A percentile compares a stretch with the other conserved stretches of the same genome.
Conservation (phyloP, 805 yeast genomes). For the Ogataea allantospora region DNA sequence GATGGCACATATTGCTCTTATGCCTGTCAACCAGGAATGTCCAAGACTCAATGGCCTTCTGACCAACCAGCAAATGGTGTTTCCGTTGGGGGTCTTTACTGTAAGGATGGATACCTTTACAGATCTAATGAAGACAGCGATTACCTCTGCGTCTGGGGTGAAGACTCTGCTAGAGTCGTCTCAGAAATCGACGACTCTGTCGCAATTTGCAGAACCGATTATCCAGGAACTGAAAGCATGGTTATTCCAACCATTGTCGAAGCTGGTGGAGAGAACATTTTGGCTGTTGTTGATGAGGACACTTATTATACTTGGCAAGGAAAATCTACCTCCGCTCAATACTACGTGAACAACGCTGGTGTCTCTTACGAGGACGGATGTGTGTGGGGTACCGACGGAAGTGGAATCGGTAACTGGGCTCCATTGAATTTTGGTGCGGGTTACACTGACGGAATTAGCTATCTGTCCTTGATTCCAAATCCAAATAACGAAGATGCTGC, state of each 20-base stretch:
- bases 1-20: slow-evolving; percentile 75
- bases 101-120: slow-evolving; percentile 60
- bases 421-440: slow-evolving; percentile 81
- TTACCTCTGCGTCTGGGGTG: slow-evolving; percentile 67
- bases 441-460: slow-evolving; percentile 52
- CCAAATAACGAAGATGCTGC: slow-evolving; percentile 61
- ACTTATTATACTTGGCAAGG: slow-evolving; percentile 64
- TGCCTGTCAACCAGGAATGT: slow-evolving; percentile 78
- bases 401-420: slow-evolving; percentile 76
- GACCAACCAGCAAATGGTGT: slow-evolving; percentile 66
- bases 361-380: slow-evolving; percentile 67
- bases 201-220: slow-evolving; percentile 74
- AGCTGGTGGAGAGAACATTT: slow-evolving; percentile 50
- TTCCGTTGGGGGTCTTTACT: slow-evolving; percentile 68
- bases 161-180: slow-evolving; percentile 50
- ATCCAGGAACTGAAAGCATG: slow-evolving; percentile 83
- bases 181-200: slow-evolving; percentile 51
- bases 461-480: slow-evolving; percentile 73
- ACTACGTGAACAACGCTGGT: slow-evolving; percentile 76
- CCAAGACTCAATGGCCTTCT: slow-evolving; percentile 78
- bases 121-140: slow-evolving; percentile 50
- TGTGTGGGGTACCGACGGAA: slow-evolving; percentile 61
- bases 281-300: slow-evolving; percentile 60
- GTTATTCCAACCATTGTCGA: slow-evolving; percentile 64
- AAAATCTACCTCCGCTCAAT: slow-evolving; percentile 65